Evolutionary conservation across 1,139 yeast species (phyloP).

Genomic region (Yamadazyma jaroonii): DNA sequence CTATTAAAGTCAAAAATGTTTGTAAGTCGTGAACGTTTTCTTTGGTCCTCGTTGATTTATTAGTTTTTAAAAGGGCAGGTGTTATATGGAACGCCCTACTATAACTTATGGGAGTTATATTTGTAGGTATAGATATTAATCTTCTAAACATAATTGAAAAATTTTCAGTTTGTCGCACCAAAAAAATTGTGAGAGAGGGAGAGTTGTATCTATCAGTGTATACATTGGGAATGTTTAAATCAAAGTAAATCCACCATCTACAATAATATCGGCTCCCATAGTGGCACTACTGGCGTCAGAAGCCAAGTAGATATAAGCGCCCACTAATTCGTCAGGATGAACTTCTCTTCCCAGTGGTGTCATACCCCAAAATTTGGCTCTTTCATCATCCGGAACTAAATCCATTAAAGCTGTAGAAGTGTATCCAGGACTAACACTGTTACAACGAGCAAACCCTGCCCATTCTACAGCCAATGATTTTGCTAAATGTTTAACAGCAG

Average conservation of each 20-base stretch:
- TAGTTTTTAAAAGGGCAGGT: slow-evolving; percentile 23
- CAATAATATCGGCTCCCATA: slow-evolving; percentile 45
- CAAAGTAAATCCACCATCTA: slow-evolving; percentile 46
- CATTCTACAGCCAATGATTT: slow-evolving; percentile 54
- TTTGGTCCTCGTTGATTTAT: slow-evolving; percentile 42
- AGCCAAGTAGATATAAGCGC: slow-evolving; percentile 41
- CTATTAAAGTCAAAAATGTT: slow-evolving; percentile 70
- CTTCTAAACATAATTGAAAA: slow-evolving; percentile 8
- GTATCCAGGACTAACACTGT: slow-evolving; percentile 59
- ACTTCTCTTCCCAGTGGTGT: slow-evolving; percentile 43
- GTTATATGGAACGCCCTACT: slow-evolving; percentile 12
- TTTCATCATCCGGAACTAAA: slow-evolving; percentile 34
- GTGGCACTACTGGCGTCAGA: slow-evolving; percentile 41
- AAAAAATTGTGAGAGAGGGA: not conserved
- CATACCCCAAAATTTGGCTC: slow-evolving; percentile 36
- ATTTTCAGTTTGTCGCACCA: slow-evolving; percentile 5
- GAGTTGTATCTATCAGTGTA: not conserved
- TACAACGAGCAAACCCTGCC: slow-evolving; percentile 55
- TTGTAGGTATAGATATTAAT: slow-evolving; percentile 6
- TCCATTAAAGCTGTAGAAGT: slow-evolving; percentile 47
- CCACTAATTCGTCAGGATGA: slow-evolving; percentile 38
- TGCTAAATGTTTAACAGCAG: slow-evolving; percentile 52
- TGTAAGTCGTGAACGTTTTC: slow-evolving; percentile 69
- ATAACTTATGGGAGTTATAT: not conserved
- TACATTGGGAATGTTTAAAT: slow-evolving; percentile 5